These are phyloP conservation scores for Orbilia quercus DNA, from an alignment of 2,329 filamentous ascomycete species.

Conservation along the genomic window DNA sequence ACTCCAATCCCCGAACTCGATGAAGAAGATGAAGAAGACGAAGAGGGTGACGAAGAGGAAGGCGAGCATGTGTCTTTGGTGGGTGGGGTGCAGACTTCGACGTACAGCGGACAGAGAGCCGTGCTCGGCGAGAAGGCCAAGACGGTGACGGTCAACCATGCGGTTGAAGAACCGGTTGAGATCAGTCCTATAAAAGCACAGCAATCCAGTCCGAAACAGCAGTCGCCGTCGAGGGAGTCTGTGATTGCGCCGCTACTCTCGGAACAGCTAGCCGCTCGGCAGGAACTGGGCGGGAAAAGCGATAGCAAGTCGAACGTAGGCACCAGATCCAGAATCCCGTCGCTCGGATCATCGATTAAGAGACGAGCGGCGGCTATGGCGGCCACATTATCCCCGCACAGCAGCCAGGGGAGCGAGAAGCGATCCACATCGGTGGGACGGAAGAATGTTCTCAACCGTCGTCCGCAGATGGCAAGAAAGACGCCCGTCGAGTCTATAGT, in stretches of 20 bases:
- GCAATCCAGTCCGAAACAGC: not conserved
- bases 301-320: constrained; percentile 6
- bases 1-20: constrained; percentile 16
- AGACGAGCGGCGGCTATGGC: constrained; percentile 38
- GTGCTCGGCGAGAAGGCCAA: constrained; percentile 23
- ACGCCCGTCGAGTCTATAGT: not conserved
- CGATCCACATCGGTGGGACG: constrained; percentile 22
- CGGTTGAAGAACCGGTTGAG: constrained; percentile 23
- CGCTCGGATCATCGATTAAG: constrained; percentile 40
- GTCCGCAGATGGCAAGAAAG: constrained; percentile 24
- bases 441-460: constrained; percentile 25
- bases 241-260: constrained; percentile 34
- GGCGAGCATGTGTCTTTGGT: constrained; percentile 32
- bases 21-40: constrained; percentile 18
- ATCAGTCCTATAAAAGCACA: constrained; percentile 3
- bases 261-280: constrained; percentile 21
- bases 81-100: constrained; percentile 13
- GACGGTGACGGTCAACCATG: constrained; percentile 10
- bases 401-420: constrained; percentile 12
- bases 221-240: constrained; percentile 17
- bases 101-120: constrained; percentile 5
- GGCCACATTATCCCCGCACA: constrained; percentile 21
- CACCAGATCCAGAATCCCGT: constrained; percentile 33
- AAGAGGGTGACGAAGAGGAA: constrained; percentile 23
- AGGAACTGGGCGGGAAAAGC: not conserved